phyloP scores from a whole-genome alignment of 371 early-diverging fungal genomes.

The Lichtheimia corymbifera region DNA sequence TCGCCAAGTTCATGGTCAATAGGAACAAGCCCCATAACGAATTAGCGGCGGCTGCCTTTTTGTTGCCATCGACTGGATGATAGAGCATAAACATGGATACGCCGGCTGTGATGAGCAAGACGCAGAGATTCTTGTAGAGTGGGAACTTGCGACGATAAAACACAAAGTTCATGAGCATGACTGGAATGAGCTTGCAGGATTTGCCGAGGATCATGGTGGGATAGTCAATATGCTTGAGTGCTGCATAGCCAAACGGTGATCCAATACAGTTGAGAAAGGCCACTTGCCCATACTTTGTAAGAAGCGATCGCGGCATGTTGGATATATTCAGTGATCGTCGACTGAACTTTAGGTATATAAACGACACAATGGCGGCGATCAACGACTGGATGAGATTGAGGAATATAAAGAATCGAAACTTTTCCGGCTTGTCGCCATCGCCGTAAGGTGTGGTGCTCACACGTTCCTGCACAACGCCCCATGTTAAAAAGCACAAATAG shows the following conservation, averaged over 20 bases:
- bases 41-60: constrained; percentile 43
- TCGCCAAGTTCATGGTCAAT: constrained; percentile 78
- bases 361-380: constrained; percentile 77
- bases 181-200: constrained; percentile 97
- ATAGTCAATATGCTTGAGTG: constrained; percentile 94
- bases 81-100: constrained; percentile 93
- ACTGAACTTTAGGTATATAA: constrained; percentile 64
- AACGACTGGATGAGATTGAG: constrained; percentile 85
- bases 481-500: constrained; percentile 93
- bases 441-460: constrained; percentile 87
- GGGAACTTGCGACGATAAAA: constrained; percentile 87
- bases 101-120: constrained; percentile 84
- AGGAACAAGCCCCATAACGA: constrained; percentile 82
- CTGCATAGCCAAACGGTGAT: constrained; percentile 92
- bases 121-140: constrained; percentile 81
- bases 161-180: constrained; percentile 92
- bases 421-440: constrained; percentile 50
- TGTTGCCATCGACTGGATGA: constrained; percentile 54
- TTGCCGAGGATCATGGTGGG: constrained; percentile 97
- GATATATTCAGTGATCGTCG: constrained; percentile 36
- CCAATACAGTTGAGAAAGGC: constrained; percentile 77
- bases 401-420: constrained; percentile 88
- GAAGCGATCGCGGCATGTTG: constrained; percentile 45
- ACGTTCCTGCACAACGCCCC: constrained; percentile 93
- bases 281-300: constrained; percentile 70